These are phyloP conservation scores for Aethionema arabicum DNA, from an alignment of 345 rosid genomes.

Conservation along the genomic window DNA sequence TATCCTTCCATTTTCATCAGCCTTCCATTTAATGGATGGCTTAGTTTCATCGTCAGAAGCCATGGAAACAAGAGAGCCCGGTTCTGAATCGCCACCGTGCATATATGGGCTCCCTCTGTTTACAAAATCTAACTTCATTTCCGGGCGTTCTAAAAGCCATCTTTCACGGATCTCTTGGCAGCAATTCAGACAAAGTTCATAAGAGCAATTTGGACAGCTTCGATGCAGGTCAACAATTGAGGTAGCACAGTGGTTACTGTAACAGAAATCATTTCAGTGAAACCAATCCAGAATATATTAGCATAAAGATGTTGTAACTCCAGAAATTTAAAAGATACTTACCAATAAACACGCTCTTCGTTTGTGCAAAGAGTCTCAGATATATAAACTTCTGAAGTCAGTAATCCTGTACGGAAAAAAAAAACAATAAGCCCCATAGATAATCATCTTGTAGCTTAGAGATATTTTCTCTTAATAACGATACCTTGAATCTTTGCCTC, in stretches of 20 bases:
- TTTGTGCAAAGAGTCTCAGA: conserved; percentile 48
- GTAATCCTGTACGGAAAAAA: conserved; percentile 36
- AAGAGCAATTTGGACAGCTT: conserved; percentile 71
- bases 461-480: conserved; percentile 1
- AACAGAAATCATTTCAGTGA: conserved; percentile 2
- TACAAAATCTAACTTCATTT: conserved; percentile 42
- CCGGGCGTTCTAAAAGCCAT: conserved; percentile 43
- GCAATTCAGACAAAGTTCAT: conserved; percentile 81
- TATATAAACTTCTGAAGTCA: conserved; percentile 40
- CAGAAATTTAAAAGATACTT: conserved; percentile 20
- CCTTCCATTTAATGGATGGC: conserved; percentile 45
- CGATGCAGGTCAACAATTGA: conserved; percentile 90
- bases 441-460: conserved; percentile 14
- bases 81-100: conserved; percentile 70
- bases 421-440: conserved; percentile 6
- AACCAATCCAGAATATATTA: neutral
- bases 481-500: conserved; percentile 69
- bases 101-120: conserved; percentile 62
- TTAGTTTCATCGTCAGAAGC: conserved; percentile 27
- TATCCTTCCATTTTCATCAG: conserved; percentile 55
- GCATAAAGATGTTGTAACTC: conserved; percentile 14
- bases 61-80: conserved; percentile 23
- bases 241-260: conserved; percentile 90
- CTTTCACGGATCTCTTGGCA: conserved; percentile 76
- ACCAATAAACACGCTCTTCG: conserved; percentile 91